phyloP scores from a whole-genome alignment of 73 alveolate species.

The Tetrahymena borealis region DNA sequence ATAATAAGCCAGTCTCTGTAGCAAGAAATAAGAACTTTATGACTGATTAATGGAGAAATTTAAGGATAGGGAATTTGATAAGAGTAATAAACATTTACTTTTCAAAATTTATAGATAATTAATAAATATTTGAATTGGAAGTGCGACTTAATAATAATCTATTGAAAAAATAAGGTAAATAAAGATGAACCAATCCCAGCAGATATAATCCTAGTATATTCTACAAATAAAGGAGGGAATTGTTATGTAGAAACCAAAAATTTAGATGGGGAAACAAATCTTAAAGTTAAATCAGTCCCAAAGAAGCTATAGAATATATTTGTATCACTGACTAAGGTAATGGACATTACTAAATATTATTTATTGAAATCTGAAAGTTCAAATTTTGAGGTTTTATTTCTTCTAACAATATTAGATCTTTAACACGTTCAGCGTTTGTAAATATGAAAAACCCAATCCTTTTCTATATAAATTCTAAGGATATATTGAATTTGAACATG shows the following conservation, averaged over 20 bases:
- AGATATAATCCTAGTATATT: constrained; percentile 63
- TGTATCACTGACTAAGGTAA: constrained; percentile 8
- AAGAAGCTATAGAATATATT: constrained; percentile 18
- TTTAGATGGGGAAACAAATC: constrained; percentile 79
- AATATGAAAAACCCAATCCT: constrained; percentile 32
- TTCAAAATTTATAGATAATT: constrained; percentile 32
- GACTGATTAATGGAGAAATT: constrained; percentile 20
- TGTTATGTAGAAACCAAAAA: constrained; percentile 81
- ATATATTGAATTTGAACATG: neutral
- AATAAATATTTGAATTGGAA: constrained; percentile 45
- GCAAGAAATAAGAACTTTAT: constrained; percentile 70
- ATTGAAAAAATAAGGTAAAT: constrained; percentile 63
- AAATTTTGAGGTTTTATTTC: neutral
- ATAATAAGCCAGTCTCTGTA: constrained; percentile 57
- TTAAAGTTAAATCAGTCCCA: constrained; percentile 58
- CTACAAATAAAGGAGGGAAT: constrained; percentile 61
- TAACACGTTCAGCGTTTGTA: neutral
- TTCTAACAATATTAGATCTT: neutral
- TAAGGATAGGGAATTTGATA: constrained; percentile 45
- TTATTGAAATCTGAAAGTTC: neutral
- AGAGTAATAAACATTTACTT: constrained; percentile 21
- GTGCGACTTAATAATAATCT: constrained; percentile 64
- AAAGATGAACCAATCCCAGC: constrained; percentile 82
- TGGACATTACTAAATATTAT: neutral
- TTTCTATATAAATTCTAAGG: constrained; percentile 29